Conservation (phyloP, 2,329 filamentous ascomycete genomes). For the Tolypocladium endophyticum region DNA sequence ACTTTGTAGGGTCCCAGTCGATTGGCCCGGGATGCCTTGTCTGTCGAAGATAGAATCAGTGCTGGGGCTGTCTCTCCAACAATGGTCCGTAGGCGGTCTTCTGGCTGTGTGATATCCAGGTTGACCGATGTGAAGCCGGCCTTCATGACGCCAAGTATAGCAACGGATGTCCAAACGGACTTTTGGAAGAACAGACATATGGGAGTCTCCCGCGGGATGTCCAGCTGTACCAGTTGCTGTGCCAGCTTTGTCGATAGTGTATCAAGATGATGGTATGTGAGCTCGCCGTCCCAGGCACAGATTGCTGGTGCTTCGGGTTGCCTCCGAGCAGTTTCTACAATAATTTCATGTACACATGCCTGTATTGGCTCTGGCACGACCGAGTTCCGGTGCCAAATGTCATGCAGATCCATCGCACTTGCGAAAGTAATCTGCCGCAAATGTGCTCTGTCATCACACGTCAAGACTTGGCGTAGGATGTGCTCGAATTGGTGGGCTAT, state of each 20-base stretch:
- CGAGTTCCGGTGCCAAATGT: slow-evolving; percentile 5
- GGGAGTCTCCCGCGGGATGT: slow-evolving; percentile 1
- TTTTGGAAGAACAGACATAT: slow-evolving; percentile 6
- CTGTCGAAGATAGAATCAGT: neutral
- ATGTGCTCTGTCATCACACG: neutral
- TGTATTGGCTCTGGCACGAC: slow-evolving; percentile 1
- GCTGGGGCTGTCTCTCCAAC: slow-evolving; percentile 5
- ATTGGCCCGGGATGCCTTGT: too few species aligned
- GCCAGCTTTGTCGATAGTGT: slow-evolving; percentile 4
- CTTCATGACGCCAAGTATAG: slow-evolving; percentile 7
- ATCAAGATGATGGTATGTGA: slow-evolving; percentile 23
- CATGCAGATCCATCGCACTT: slow-evolving; percentile 2
- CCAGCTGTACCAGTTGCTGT: slow-evolving; percentile 1
- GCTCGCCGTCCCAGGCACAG: slow-evolving; percentile 26
- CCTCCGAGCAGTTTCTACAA: neutral
- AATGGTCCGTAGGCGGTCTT: slow-evolving; percentile 8
- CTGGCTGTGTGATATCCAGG: slow-evolving; percentile 8
- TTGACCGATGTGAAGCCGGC: slow-evolving; percentile 2
- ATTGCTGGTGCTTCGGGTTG: slow-evolving; percentile 5
- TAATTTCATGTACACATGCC: slow-evolving; percentile 4
- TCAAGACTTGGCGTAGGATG: neutral
- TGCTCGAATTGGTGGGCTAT: neutral
- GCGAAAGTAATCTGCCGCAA: neutral
- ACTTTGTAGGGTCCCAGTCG: too few species aligned
- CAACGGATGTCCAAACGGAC: slow-evolving; percentile 4